phyloP scores from a whole-genome alignment of 2,329 filamentous ascomycete genomes.

The Cladorrhinum sp. region DNA sequence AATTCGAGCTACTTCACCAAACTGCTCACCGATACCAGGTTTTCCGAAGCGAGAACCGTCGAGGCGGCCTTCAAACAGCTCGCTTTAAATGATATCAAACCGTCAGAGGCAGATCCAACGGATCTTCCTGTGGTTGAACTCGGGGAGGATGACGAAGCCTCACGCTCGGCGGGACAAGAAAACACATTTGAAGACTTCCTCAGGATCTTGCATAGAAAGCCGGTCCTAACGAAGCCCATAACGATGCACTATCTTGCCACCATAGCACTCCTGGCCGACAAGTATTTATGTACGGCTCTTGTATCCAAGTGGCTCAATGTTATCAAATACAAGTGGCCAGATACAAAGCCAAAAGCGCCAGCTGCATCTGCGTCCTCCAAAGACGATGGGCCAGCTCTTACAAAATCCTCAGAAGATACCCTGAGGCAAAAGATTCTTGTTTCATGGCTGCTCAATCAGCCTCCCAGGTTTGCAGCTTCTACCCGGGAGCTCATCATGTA shows the following conservation, averaged over 20 bases:
- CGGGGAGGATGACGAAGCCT: slow-evolving; percentile 66
- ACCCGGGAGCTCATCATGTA: slow-evolving; percentile 65
- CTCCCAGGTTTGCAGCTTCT: slow-evolving; percentile 56
- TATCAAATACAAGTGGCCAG: slow-evolving; percentile 54
- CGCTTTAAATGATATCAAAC: slow-evolving; percentile 42
- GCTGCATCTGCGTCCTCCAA: slow-evolving; percentile 37
- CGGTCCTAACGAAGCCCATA: slow-evolving; percentile 43
- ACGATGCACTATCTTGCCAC: slow-evolving; percentile 63
- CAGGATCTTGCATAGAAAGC: slow-evolving; percentile 59
- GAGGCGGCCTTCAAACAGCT: slow-evolving; percentile 50
- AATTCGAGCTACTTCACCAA: slow-evolving; percentile 69
- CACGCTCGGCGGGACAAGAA: slow-evolving; percentile 57
- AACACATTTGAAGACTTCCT: slow-evolving; percentile 65
- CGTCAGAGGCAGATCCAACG: slow-evolving; percentile 42
- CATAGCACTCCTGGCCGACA: slow-evolving; percentile 68
- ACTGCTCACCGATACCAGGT: slow-evolving; percentile 60
- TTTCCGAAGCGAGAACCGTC: slow-evolving; percentile 60
- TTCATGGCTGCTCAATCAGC: slow-evolving; percentile 62
- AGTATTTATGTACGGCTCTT: slow-evolving; percentile 62
- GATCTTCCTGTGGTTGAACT: slow-evolving; percentile 65
- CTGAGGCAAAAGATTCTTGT: slow-evolving; percentile 68
- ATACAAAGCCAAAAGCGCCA: slow-evolving; percentile 35
- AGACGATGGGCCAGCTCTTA: slow-evolving; percentile 31
- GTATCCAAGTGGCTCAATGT: slow-evolving; percentile 54
- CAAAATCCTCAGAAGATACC: slow-evolving; percentile 57